Evolutionary conservation across 257 asterid genomes (phyloP), one percentile per base, ranked within the genome.

Genomic region (Dorcoceras hygrometricum): DNA sequence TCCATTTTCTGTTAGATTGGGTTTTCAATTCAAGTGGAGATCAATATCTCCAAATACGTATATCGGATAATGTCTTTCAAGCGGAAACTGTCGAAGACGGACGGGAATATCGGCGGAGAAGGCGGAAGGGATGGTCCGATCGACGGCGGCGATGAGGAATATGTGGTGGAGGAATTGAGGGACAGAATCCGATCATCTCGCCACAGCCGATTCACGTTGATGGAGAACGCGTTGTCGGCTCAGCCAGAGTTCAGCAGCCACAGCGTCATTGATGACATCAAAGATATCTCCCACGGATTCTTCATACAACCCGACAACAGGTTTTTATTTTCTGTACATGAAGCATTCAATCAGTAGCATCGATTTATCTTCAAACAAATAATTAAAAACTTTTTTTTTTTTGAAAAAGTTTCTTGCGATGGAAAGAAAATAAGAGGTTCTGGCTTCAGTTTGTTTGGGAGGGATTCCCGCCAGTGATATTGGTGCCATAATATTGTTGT

Each of bases 261-360:
- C 28, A 70, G 26, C 18, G 81, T 89, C 61, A 32, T 91, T 71
- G 54, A 78, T 67, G 97, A 91, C 72, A 55, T 87, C 50, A 86
- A 56, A 66, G 92, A 70, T 73, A 75, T 90, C 24, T 85, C 91
- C 0, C 82, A 75, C 23, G 86, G 83, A n/a, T 73, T 69, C 28
- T 77, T 75, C 68, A 81, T 86, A 67, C 79, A 83, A 67, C 95
- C 95, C 0, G 92, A 84, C 5, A 86, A 81, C 85, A 76, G 89
- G 97, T 86, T 68, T 8, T 23, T 29, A 14, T 0, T 3, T 6
- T 50, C 6, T 22, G 1, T 51, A n/a, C 6, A 27, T 62, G 19
- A 27, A n/a, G n/a, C n/a, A n/a, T n/a, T n/a, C n/a, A n/a, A n/a
- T n/a, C n/a, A n/a, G n/a, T n/a, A n/a, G n/a, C n/a, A n/a, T n/a